Percentiles rank a stretch among this genome's conserved stretches.
These are phyloP conservation scores for Sphaerobolus stellatus DNA, from an alignment of 1,284 basidiomycete genomes.

Conservation along the genomic window DNA sequence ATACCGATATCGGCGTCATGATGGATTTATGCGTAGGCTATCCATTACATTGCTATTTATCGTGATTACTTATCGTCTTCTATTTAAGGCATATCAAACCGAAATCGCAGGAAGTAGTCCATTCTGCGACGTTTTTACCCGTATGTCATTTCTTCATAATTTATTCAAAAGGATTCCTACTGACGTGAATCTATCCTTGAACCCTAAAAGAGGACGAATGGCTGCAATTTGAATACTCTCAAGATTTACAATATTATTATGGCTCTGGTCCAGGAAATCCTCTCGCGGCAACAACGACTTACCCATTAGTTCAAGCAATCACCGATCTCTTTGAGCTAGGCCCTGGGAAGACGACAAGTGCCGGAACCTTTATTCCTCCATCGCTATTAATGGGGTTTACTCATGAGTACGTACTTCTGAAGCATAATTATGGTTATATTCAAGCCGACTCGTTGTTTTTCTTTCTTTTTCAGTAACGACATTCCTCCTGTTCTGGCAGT, in stretches of 20 bases:
- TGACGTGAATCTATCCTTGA: too few species aligned
- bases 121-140: slow-evolving; percentile 39
- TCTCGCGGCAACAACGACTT: slow-evolving; percentile 38
- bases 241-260: slow-evolving; percentile 55
- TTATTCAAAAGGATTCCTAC: too few species aligned
- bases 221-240: slow-evolving; percentile 49
- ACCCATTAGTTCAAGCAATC: slow-evolving; percentile 41
- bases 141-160: slow-evolving; percentile 19
- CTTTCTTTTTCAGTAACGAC: slow-evolving; percentile 37
- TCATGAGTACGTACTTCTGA: slow-evolving; percentile 26
- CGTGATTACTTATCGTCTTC: neutral
- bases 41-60: neutral
- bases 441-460: too few species aligned
- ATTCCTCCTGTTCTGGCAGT: slow-evolving; percentile 43
- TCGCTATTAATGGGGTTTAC: slow-evolving; percentile 44
- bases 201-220: slow-evolving; percentile 56
- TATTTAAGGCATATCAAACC: slow-evolving; percentile 26
- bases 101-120: slow-evolving; percentile 39
- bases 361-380: slow-evolving; percentile 35
- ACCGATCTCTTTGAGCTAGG: slow-evolving; percentile 37
- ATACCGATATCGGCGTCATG: slow-evolving; percentile 41
- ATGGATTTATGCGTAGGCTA: slow-evolving; percentile 40
- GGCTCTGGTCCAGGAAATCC: slow-evolving; percentile 47
- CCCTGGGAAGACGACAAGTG: slow-evolving; percentile 26
- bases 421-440: too few species aligned